A percentile compares a stretch with the other conserved stretches of the same genome.
Evolutionary conservation across 2,329 filamentous ascomycete genomes (phyloP).

Genomic region (Cadophora luteo-olivacea): DNA sequence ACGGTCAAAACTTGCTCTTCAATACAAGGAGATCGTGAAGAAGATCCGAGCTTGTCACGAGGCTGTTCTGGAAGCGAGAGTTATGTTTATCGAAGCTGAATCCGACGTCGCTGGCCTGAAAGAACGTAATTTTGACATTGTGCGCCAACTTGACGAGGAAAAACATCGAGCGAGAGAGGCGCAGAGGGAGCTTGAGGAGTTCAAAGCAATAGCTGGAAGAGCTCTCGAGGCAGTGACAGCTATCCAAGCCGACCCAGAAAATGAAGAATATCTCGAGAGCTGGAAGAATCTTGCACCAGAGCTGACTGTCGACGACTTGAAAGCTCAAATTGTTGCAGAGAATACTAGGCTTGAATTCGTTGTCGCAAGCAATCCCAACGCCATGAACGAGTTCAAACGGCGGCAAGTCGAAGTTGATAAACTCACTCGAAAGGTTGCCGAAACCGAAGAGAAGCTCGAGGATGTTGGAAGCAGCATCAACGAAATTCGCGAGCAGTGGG

Average conservation of each 20-base stretch:
- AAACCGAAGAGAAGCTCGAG: constrained; percentile 60
- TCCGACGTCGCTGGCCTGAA: constrained; percentile 79
- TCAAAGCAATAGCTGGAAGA: constrained; percentile 35
- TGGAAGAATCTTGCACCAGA: constrained; percentile 16
- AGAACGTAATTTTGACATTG: constrained; percentile 66
- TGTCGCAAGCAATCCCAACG: constrained; percentile 75
- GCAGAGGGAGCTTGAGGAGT: constrained; percentile 43
- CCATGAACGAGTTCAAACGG: constrained; percentile 79
- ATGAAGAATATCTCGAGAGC: constrained; percentile 38
- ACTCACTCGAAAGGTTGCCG: constrained; percentile 64
- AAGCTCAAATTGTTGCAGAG: constrained; percentile 76
- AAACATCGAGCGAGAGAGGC: constrained; percentile 51
- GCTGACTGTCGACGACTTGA: constrained; percentile 50
- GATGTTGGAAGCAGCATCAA: constrained; percentile 64
- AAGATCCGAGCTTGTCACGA: constrained; percentile 66
- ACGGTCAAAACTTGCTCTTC: constrained; percentile 60
- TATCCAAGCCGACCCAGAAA: constrained; percentile 44
- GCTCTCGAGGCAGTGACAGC: constrained; percentile 4
- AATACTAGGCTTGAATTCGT: constrained; percentile 80
- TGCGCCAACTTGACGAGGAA: constrained; percentile 55
- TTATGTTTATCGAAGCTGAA: constrained; percentile 78
- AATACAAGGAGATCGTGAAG: constrained; percentile 65
- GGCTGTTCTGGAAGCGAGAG: constrained; percentile 70
- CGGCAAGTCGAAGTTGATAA: constrained; percentile 73
- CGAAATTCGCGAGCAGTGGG: constrained; percentile 76